Evolutionary conservation across 345 rosid genomes (phyloP).

Genomic region (Camelina laxa): DNA sequence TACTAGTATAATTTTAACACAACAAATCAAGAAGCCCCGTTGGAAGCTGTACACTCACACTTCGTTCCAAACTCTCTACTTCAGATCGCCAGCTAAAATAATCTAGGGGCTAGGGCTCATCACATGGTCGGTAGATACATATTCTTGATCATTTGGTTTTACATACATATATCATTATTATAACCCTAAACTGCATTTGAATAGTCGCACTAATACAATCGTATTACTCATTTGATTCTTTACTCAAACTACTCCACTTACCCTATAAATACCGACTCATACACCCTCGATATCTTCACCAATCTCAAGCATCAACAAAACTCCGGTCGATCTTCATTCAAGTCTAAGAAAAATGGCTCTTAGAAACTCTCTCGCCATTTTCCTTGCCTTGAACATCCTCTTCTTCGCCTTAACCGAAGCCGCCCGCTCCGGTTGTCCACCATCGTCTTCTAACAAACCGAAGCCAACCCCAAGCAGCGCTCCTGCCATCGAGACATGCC

Average conservation of each 20-base stretch:
- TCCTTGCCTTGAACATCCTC: conserved; percentile 54
- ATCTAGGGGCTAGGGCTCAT: conserved; percentile 18
- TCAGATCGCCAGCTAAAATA: conserved; percentile 25
- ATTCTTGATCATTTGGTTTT: conserved; percentile 27
- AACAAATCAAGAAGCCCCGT: not conserved
- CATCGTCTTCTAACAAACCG: conserved; percentile 24
- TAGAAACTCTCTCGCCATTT: conserved; percentile 56
- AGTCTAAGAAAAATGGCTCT: conserved; percentile 49
- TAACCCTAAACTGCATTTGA: conserved; percentile 1
- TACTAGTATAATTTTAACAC: not conserved
- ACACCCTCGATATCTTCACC: conserved; percentile 25
- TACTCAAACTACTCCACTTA: not conserved
- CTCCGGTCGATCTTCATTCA: conserved; percentile 1
- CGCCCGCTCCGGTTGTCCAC: conserved; percentile 51
- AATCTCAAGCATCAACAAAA: conserved; percentile 24
- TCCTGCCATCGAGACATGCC: conserved; percentile 39
- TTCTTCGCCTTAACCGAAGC: conserved; percentile 57
- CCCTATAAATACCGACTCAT: conserved; percentile 23
- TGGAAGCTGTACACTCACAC: not conserved
- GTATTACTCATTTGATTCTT: not conserved
- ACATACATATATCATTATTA: conserved; percentile 9
- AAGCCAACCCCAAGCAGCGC: conserved; percentile 32
- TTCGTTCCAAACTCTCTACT: conserved; percentile 27
- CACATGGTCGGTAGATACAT: conserved; percentile 35
- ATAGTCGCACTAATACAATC: not conserved